These are phyloP conservation scores for Neospermospora avenae DNA, from an alignment of 2,329 filamentous ascomycete genomes.

Conservation along the genomic window DNA sequence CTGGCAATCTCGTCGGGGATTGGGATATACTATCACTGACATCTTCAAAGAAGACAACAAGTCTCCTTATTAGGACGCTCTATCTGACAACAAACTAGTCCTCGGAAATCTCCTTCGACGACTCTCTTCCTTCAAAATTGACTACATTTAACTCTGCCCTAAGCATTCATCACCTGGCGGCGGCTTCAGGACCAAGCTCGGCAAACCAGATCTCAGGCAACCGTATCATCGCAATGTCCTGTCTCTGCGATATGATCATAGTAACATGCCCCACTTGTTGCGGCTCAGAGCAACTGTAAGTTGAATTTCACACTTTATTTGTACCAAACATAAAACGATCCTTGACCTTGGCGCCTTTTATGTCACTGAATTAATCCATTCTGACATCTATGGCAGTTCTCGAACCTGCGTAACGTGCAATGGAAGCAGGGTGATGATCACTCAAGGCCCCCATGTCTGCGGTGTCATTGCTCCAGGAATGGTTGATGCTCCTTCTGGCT, in stretches of 20 bases:
- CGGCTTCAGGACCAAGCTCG: background rate
- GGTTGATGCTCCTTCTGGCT: too few relatives aligned
- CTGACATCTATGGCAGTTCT: too few relatives aligned
- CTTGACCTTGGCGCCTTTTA: background rate
- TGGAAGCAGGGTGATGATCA: too few relatives aligned
- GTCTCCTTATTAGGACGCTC: background rate
- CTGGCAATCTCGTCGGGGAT: background rate
- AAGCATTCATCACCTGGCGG: background rate
- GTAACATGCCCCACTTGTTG: constrained; percentile 2
- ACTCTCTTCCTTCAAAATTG: background rate
- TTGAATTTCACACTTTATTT: background rate
- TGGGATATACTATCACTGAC: background rate
- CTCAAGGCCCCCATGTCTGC: too few relatives aligned
- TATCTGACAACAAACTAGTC: background rate
- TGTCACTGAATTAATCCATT: too few relatives aligned
- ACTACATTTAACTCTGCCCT: background rate
- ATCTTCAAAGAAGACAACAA: too few relatives aligned
- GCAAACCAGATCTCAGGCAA: background rate
- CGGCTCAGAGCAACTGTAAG: constrained; percentile 1
- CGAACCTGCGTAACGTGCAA: too few relatives aligned
- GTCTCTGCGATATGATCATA: background rate
- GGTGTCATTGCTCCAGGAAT: too few relatives aligned
- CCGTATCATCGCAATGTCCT: background rate
- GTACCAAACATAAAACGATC: background rate
- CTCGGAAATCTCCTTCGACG: background rate